These are phyloP conservation scores for Boletus vermiculosoides DNA, from an alignment of 768 basidiomycete species.

Conservation along the genomic window DNA sequence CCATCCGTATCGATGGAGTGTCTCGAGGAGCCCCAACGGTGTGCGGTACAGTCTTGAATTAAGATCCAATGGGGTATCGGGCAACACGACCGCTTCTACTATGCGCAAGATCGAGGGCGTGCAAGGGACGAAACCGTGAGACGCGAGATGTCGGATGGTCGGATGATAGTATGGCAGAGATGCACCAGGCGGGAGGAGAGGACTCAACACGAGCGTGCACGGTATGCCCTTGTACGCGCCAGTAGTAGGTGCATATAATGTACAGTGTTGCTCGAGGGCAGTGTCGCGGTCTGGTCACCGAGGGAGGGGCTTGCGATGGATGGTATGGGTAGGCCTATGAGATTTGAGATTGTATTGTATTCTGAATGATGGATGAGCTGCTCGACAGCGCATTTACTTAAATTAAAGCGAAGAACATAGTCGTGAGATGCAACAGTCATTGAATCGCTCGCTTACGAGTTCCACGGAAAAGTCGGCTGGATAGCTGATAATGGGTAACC, in stretches of 20 bases:
- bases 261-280: conserved; percentile 73
- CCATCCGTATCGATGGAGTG: conserved; percentile 86
- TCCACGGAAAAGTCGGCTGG: conserved; percentile 42
- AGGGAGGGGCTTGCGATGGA: conserved; percentile 72
- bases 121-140: conserved; percentile 60
- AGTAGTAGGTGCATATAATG: conserved; percentile 50
- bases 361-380: conserved; percentile 87
- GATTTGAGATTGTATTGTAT: conserved; percentile 58
- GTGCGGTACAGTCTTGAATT: conserved; percentile 78
- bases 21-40: conserved; percentile 74
- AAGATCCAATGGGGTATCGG: conserved; percentile 44
- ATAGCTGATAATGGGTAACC: conserved; percentile 40
- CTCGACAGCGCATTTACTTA: conserved; percentile 58
- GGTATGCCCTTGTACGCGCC: conserved; percentile 27
- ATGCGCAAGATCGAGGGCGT: conserved; percentile 25
- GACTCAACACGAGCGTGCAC: conserved; percentile 55
- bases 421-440: not conserved
- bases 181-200: conserved; percentile 45
- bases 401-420: conserved; percentile 50
- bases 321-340: conserved; percentile 44
- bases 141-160: conserved; percentile 72
- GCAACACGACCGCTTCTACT: conserved; percentile 37
- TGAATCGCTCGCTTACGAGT: conserved; percentile 35
- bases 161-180: conserved; percentile 90
- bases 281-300: conserved; percentile 75